phyloP scores from a whole-genome alignment of 345 rosid genomes.

The Gossypium sturtianum region DNA sequence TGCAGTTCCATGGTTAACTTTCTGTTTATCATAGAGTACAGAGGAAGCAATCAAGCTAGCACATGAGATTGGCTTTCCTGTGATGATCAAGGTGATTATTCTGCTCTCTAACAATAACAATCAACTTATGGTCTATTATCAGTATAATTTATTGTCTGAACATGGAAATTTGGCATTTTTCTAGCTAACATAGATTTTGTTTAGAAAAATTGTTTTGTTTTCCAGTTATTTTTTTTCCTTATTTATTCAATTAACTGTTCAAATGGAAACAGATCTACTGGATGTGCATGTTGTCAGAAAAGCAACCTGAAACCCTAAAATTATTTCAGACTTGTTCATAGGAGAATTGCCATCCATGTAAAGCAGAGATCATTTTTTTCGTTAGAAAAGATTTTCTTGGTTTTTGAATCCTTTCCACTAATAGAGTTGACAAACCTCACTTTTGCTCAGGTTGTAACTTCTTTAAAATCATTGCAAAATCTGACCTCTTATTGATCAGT shows the following conservation, averaged over 20 bases:
- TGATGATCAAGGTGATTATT: conserved; percentile 85
- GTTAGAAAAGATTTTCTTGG: too few species aligned
- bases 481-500: not conserved
- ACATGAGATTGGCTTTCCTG: conserved; percentile 84
- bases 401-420: not conserved
- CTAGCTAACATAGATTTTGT: not conserved
- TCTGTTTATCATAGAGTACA: conserved; percentile 54
- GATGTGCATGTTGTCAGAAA: not conserved
- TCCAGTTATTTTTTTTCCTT: not conserved
- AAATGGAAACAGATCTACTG: not conserved
- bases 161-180: not conserved
- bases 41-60: conserved; percentile 89
- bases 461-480: conserved; percentile 1
- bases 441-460: not conserved
- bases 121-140: not conserved
- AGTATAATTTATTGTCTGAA: conserved; percentile 3
- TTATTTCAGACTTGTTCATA: not conserved
- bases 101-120: not conserved
- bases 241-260: not conserved
- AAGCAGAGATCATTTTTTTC: too few species aligned
- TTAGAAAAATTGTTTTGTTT: not conserved
- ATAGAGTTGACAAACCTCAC: not conserved
- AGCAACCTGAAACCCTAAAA: not conserved
- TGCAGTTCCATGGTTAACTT: not conserved
- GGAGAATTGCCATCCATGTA: not conserved